Conservation (phyloP, 2,329 filamentous ascomycete species). For the Colletotrichum sp. region DNA sequence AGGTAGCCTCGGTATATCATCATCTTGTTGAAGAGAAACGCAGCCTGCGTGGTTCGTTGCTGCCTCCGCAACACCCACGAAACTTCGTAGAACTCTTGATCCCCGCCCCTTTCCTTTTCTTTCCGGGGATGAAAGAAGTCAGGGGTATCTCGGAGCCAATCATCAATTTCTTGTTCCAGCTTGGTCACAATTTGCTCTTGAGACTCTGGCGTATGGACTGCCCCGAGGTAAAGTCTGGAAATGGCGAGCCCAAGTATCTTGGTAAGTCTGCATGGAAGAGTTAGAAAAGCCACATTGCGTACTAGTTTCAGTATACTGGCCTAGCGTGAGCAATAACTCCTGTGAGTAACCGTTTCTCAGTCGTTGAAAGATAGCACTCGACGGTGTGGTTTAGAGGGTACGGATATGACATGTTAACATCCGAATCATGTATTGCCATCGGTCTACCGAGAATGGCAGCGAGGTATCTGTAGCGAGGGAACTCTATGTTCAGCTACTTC, state of each 20-base stretch:
- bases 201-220: not conserved
- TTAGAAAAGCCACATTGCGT: not conserved
- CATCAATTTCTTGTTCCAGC: not conserved
- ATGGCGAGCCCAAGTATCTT: not conserved
- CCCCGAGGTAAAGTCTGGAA: not conserved
- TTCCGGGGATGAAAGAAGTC: not conserved
- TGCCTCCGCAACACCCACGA: not conserved
- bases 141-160: not conserved
- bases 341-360: not conserved
- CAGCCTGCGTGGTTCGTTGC: not conserved
- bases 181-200: not conserved
- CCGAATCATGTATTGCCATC: not conserved
- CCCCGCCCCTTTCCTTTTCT: not conserved
- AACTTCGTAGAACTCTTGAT: not conserved
- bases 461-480: not conserved
- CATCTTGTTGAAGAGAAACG: not conserved
- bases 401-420: not conserved
- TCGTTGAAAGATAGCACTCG: not conserved
- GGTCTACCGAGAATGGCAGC: not conserved
- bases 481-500: not conserved
- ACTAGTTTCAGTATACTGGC: not conserved
- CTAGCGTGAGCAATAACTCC: not conserved
- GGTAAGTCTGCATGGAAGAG: not conserved
- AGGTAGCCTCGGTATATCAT: not conserved
- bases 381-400: accelerated